Evolutionary conservation across 805 yeast genomes (phyloP).

Genomic region (Hanseniaspora mollemarum): DNA sequence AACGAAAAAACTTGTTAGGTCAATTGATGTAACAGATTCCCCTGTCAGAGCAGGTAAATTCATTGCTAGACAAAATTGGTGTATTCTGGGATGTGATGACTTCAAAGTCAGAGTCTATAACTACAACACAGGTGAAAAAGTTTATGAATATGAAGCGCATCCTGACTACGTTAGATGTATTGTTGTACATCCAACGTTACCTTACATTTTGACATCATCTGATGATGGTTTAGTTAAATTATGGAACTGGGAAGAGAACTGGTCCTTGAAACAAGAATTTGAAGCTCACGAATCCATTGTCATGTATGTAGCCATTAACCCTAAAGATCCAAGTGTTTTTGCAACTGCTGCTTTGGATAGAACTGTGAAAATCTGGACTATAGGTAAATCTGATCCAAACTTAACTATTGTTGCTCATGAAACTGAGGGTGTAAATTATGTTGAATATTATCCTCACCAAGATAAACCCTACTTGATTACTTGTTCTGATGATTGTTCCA

Average conservation of each 20-base stretch:
- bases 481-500: conserved; percentile 78
- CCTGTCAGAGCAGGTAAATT: conserved; percentile 95
- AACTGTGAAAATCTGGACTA: conserved; percentile 92
- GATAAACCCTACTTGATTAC: conserved; percentile 95
- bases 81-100: conserved; percentile 92
- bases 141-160: conserved; percentile 93
- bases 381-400: conserved; percentile 78
- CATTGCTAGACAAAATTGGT: conserved; percentile 93
- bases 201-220: conserved; percentile 75
- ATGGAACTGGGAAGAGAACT: conserved; percentile 95
- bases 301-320: conserved; percentile 89
- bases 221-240: conserved; percentile 86
- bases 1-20: conserved; percentile 64
- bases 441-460: conserved; percentile 91
- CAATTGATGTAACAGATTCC: conserved; percentile 87
- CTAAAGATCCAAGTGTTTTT: conserved; percentile 94
- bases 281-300: conserved; percentile 95
- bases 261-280: conserved; percentile 81
- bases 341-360: conserved; percentile 95
- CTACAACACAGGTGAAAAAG: conserved; percentile 88
- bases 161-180: conserved; percentile 91
- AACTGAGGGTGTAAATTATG: conserved; percentile 86
- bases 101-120: conserved; percentile 87
- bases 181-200: conserved; percentile 89
- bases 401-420: conserved; percentile 87